Percentiles rank a stretch among this genome's conserved stretches.
Evolutionary conservation across 331 rosid genomes (phyloP).

Genomic region (Acacia concinna): DNA sequence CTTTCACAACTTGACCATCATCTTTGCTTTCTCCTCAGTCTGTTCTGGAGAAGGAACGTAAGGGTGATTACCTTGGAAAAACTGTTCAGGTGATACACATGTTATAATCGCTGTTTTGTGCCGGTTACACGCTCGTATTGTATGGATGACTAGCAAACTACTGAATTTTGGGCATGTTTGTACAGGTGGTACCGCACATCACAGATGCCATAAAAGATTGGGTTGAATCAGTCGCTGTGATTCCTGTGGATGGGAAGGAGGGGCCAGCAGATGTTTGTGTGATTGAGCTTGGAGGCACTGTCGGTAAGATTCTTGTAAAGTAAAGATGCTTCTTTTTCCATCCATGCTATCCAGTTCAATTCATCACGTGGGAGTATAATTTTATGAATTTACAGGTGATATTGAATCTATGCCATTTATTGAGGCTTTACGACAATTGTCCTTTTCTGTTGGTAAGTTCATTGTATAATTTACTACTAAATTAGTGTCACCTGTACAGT

Average conservation of each 20-base stretch:
- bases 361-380: slow-evolving; percentile 1
- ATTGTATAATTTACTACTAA: slow-evolving; percentile 20
- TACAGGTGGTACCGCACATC: slow-evolving; percentile 96
- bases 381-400: slow-evolving; percentile 63
- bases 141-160: slow-evolving; percentile 7
- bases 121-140: background rate
- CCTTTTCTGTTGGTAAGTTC: slow-evolving; percentile 84
- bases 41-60: slow-evolving; percentile 93
- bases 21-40: slow-evolving; percentile 51
- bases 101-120: slow-evolving; percentile 5
- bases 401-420: slow-evolving; percentile 99
- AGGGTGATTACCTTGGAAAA: slow-evolving; percentile 94
- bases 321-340: slow-evolving; percentile 20
- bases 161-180: slow-evolving; percentile 25
- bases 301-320: slow-evolving; percentile 53
- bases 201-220: slow-evolving; percentile 88
- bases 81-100: slow-evolving; percentile 82
- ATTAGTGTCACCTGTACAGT: background rate
- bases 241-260: slow-evolving; percentile 86
- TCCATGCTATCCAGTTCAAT: background rate
- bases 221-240: slow-evolving; percentile 75
- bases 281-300: slow-evolving; percentile 97
- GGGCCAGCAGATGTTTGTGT: slow-evolving; percentile 97
- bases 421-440: slow-evolving; percentile 88
- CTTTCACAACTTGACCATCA: slow-evolving; percentile 8